Base-by-base conservation (phyloP, 2,329 filamentous ascomycete species). In the Biscogniauxia mediterranea region DNA sequence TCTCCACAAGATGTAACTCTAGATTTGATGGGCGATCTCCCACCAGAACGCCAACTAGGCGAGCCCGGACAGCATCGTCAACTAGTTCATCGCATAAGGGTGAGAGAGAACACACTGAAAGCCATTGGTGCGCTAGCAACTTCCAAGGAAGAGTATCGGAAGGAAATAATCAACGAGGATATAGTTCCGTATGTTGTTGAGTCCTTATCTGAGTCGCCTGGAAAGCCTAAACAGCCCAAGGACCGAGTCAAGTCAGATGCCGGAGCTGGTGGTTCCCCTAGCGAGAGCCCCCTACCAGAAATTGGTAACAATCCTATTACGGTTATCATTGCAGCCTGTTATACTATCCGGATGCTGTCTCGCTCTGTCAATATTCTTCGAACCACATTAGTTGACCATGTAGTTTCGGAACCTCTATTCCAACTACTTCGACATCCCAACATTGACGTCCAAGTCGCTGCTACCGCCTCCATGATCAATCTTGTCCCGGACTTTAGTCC, bases 401-500 rank as follows among this genome's bases (percentile, higher is more conserved):
- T 88, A 5, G 89, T 97, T 56, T 89, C 90, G 1, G 83, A 87
- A 66, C 93, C 93, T 3, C 79, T 97, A 7, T 89, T 93, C 67
- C 81, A 82, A 28, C 85, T 97, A 53, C 81, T 98, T 65, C 86
- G 83, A 60, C 90, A 95, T 74, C 82, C 83, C 6, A 86, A 95
- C 67, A 78, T 92, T 32, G 88, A 94, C 57, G 88, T 98, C 4
- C 90, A 93, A 72, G 89, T 95, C 71, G 92, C 93, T 55, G 92
- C 94, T 5, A 96, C 92, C 0, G 89, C 90, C 42, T 89, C 90
- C 6, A 85, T 96, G 49, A 92, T 89, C 69, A 99, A 99, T 74
- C 77, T 99, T 55, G 85, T 96, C 5, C 81, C 93, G 54, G 92
- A 96, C 64, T 91, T 96, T 69, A 97, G 93, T 71, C 93, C 95